Base-by-base conservation (phyloP, 2,329 filamentous ascomycete genomes). In the Xylaria sp. region DNA sequence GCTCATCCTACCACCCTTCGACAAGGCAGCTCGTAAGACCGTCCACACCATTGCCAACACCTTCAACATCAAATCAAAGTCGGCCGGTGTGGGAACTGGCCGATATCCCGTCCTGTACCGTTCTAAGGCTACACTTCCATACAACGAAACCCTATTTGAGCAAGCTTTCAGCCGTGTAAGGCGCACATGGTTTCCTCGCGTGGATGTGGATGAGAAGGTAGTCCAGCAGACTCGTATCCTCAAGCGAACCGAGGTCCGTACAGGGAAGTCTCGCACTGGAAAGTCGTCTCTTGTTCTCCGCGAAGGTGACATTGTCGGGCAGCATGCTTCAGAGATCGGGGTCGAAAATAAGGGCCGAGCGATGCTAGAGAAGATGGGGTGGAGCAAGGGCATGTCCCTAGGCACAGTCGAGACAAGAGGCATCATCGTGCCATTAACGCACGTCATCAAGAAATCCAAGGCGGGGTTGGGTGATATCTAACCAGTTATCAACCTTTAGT, bases 321-420 rank as follows among this genome's bases (percentile, higher is more conserved):
- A 88, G 1, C 88, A 89, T 56, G 94, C 95, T 1, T 92, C 94
- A 11, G 94, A 97, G 78, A 85, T 99, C 36, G 92, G 93, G 0
- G 83, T 85, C 4, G 92, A 92, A 61, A 98, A 97, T 78, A 93
- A 89, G 72, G 96, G 96, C 11, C 88, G 93, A 59, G 89, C 89
- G 2, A 92, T 99, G 89, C 82, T 99, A 71, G 93, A 97, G 82
- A 98, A 96, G 81, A 98, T 98, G 96, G 96, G 96, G 3, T 99
- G 96, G 94, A 92, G 88, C 69, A 91, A 86, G 61, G 96, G 96
- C 4, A 97, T 91, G 76, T 92, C 92, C 1, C 85, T 99, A 0
- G 96, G 96, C 61, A 89, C 92, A 11, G 78, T 84, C 1, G 90
- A 97, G 71, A 97, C 97, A 79, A 93, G 96, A 79, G 96, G 96